Evolutionary conservation across 202 grass and related monocot genomes (phyloP), one percentile per base, ranked within the genome.

Genomic region (Sporobolus alterniflorus): DNA sequence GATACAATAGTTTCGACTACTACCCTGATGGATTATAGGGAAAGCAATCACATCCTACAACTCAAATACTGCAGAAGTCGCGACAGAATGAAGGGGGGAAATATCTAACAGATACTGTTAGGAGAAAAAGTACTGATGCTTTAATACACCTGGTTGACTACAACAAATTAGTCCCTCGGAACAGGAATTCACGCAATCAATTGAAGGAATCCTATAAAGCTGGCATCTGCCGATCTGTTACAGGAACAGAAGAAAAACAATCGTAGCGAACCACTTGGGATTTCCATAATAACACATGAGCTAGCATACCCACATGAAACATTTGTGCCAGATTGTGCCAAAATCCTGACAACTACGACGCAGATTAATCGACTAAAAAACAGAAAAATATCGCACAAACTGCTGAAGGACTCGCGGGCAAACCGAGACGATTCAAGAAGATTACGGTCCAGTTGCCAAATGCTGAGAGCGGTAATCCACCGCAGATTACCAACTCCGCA

Each of bases 201-300:
- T 36, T 41, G 29, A 46, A 29, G 28, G 26, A 59, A 36, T 12
- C 63, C 69, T 43, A 49, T 42, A 69, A 15, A 43, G 5, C 22
- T 57, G 32, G 40, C 18, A 61, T 9, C 39, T 47, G 16, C 28
- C 14, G 61, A 86, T 86, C 77, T 67, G 62, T 67, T 34, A 81
- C 32, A 48, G 9, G 12, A 50, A 62, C 30, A 75, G 30, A 49
- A 31, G 39, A 75, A 68, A 30, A 40, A 80, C 74, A 80, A 34
- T 66, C 28, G 69, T 39, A 44, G 63, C 30, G 33, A 57, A 59
- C 73, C 76, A 33, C 7, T 47, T 57, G 49, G 28, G 47, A n/a
- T 0, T 34, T 31, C 39, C 22, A 54, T 24, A 60, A 18, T 30
- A 68, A 57, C 13, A 22, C 30, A 60, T 46, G 67, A 65, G 55